These are phyloP conservation scores for Alternaria incomplexa DNA, from an alignment of 2,329 filamentous ascomycete genomes.

Conservation along the genomic window DNA sequence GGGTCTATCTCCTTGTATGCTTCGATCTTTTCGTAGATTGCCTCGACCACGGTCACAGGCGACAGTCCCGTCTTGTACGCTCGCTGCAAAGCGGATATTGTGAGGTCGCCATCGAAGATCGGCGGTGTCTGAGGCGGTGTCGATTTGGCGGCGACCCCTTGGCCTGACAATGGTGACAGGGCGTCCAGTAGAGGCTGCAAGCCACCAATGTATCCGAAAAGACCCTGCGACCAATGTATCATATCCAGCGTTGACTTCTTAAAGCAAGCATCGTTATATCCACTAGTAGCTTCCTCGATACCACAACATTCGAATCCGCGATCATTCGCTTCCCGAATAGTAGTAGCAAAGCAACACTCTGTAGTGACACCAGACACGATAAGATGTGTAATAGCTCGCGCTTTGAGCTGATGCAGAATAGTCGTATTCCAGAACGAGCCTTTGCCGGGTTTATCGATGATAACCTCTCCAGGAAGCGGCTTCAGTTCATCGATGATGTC, in stretches of 20 bases:
- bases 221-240: conserved; percentile 58
- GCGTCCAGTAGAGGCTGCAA: conserved; percentile 50
- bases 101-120: conserved; percentile 51
- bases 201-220: conserved; percentile 58
- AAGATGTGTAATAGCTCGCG: conserved; percentile 63
- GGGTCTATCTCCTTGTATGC: conserved; percentile 56
- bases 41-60: conserved; percentile 53
- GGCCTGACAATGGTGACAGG: conserved; percentile 23
- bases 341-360: conserved; percentile 64
- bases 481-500: conserved; percentile 62
- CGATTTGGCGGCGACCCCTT: background rate
- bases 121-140: conserved; percentile 48
- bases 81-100: conserved; percentile 51
- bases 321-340: conserved; percentile 63
- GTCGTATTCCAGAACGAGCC: conserved; percentile 65
- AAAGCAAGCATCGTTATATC: conserved; percentile 56
- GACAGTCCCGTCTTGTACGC: conserved; percentile 55
- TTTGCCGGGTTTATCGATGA: conserved; percentile 66
- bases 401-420: conserved; percentile 60
- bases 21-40: conserved; percentile 56
- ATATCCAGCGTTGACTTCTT: conserved; percentile 58
- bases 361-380: conserved; percentile 65
- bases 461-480: conserved; percentile 58
- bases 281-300: conserved; percentile 53
- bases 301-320: conserved; percentile 66